A percentile compares a stretch with the other conserved stretches of the same genome.
Evolutionary conservation across 2,329 filamentous ascomycete genomes (phyloP).

Genomic region (Xylaria sp.): DNA sequence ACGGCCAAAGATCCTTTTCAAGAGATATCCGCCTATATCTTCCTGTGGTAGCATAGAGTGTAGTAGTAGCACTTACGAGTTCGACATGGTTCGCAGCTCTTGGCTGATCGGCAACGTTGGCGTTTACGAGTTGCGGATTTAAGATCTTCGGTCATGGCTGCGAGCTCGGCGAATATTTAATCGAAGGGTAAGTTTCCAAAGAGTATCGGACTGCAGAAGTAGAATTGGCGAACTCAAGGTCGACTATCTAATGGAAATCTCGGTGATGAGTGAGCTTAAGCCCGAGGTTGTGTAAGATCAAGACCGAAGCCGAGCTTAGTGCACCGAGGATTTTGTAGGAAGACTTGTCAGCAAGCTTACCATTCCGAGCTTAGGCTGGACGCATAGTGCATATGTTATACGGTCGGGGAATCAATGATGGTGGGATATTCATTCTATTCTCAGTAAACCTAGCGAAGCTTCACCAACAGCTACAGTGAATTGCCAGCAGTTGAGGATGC

Average conservation of each 20-base stretch:
- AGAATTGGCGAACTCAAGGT: background rate
- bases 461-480: background rate
- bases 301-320: conserved; percentile 22
- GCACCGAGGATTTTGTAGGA: conserved; percentile 18
- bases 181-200: background rate
- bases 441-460: background rate
- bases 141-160: conserved; percentile 36
- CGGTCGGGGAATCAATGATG: background rate
- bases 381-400: background rate
- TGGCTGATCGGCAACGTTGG: conserved; percentile 37
- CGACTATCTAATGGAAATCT: conserved; percentile 14
- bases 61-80: conserved; percentile 29
- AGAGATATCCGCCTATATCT: background rate
- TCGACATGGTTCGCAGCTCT: conserved; percentile 40
- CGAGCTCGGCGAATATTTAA: conserved; percentile 12
- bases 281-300: conserved; percentile 3
- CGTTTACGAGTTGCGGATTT: conserved; percentile 31
- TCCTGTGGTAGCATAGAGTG: background rate
- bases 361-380: background rate
- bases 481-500: background rate
- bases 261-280: conserved; percentile 16
- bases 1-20: background rate
- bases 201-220: background rate
- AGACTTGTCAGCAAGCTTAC: background rate
- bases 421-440: no score